Evolutionary conservation across 495 filamentous ascomycete genomes (phyloP), one percentile per base, ranked within the genome.

Genomic region (Beverwykella pulmonaria): DNA sequence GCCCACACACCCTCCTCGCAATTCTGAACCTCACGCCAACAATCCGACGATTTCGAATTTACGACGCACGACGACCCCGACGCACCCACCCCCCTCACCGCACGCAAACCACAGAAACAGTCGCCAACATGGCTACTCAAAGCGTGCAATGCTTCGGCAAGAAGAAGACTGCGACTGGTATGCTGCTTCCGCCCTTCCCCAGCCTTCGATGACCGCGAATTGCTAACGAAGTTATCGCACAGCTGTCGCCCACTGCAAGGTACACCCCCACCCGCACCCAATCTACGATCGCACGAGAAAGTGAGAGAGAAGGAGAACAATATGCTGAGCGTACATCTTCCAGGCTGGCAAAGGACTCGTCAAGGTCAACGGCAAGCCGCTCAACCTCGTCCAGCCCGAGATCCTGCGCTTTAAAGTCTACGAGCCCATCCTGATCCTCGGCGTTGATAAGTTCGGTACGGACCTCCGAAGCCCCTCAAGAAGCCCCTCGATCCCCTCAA

Each of bases 351-450:
- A 90, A 79, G 94, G 94, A 80, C 90, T 98, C 74, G 84, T 98
- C 82, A 96, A 93, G 86, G 94, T 98, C 78, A 98, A 98, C 85
- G 94, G 94, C 81, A 89, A 92, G 81, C 94, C 94, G 71, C 86
- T 98, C 76, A 85, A 84, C 73, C 91, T 98, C 74, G 90, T 96
- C 73, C 88, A 96, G 83, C 92, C 94, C 70, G 91, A 97, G 83
- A 89, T 96, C 80, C 90, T 98, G 76, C 90, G 94, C 78, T 97
- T 96, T 86, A 98, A 98, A 87, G 91, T 93, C 80, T 98, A 97
- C 88, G 94, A 98, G 83, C 94, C 94, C 73, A 82, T 98, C 83
- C 88, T 98, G 73, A 89, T 98, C 78, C 85, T 97, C 76, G 94
- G 94, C 71, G 84, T 90, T 75, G 93, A 98, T 79, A 98, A 97